Percentiles rank a stretch among this genome's conserved stretches.
Evolutionary conservation across 331 rosid genomes (phyloP).

Genomic region (Ulmus americana): DNA sequence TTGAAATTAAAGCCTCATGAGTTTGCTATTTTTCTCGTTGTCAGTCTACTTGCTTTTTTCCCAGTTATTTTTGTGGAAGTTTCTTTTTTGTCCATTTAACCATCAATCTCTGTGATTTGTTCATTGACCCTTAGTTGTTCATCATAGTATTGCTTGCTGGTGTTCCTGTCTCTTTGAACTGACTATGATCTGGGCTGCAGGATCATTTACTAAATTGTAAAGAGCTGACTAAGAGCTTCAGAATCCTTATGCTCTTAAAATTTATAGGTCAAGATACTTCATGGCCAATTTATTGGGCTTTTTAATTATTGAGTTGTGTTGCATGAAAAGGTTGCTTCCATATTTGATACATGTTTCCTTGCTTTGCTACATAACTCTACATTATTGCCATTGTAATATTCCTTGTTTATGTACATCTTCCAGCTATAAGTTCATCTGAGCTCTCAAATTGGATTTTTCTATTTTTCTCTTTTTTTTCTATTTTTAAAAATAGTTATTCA

Average conservation of each 20-base stretch:
- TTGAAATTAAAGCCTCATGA: background rate
- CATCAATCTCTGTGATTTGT: conserved; percentile 7
- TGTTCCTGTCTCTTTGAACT: conserved; percentile 27
- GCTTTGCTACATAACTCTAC: background rate
- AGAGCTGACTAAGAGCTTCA: conserved; percentile 48
- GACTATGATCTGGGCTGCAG: conserved; percentile 54
- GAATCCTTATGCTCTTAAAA: conserved; percentile 40
- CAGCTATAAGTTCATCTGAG: too few species aligned
- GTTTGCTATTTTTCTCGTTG: background rate
- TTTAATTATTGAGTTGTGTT: conserved; percentile 3
- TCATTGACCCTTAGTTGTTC: conserved; percentile 11
- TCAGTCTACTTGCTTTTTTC: background rate
- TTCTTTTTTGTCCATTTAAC: background rate
- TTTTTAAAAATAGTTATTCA: background rate
- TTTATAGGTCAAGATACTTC: conserved; percentile 42
- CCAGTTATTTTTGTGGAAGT: background rate
- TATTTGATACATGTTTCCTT: background rate
- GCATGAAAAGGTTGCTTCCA: background rate
- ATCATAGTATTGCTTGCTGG: conserved; percentile 27
- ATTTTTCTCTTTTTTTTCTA: background rate
- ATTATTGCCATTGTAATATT: too few species aligned
- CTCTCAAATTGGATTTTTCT: background rate
- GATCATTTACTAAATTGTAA: conserved; percentile 29
- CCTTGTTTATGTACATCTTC: background rate
- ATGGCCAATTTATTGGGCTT: conserved; percentile 29